These are phyloP conservation scores for Fusarium sarcochroum DNA, from an alignment of 2,329 filamentous ascomycete species.

Conservation along the genomic window DNA sequence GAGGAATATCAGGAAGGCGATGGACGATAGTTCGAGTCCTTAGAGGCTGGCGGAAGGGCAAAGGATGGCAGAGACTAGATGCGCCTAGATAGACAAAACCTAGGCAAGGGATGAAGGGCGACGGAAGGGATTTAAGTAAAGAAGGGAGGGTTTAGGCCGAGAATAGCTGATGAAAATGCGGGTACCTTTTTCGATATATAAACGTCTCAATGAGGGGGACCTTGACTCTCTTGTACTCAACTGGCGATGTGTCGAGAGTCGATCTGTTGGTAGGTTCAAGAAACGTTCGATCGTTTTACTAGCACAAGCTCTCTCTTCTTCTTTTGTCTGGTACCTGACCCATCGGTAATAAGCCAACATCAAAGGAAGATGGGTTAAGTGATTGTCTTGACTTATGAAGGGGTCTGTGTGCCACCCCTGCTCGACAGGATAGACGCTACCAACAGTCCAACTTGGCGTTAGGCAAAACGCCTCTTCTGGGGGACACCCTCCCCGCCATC, in stretches of 20 bases:
- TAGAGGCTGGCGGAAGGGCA: conserved; percentile 34
- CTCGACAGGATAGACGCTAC: conserved; percentile 43
- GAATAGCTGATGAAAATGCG: conserved; percentile 39
- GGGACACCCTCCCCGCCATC: conserved; percentile 35
- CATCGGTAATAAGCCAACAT: conserved; percentile 46
- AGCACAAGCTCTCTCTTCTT: conserved; percentile 50
- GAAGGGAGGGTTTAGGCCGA: conserved; percentile 45
- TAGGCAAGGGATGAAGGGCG: conserved; percentile 42
- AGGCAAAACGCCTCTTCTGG: conserved; percentile 36
- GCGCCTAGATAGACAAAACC: conserved; percentile 27
- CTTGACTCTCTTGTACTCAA: conserved; percentile 52
- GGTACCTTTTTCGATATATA: conserved; percentile 38
- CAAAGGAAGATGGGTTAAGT: conserved; percentile 48
- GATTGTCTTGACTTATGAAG: conserved; percentile 53
- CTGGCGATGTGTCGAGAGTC: conserved; percentile 43
- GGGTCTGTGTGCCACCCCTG: conserved; percentile 55
- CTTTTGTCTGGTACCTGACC: conserved; percentile 50
- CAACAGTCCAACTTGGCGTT: conserved; percentile 46
- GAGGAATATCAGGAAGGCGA: conserved; percentile 41
- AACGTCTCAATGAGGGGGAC: conserved; percentile 47
- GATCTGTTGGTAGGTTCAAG: conserved; percentile 37
- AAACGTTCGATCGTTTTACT: conserved; percentile 42
- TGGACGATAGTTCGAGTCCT: conserved; percentile 18
- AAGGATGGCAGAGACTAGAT: conserved; percentile 21
- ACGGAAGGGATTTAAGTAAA: conserved; percentile 44